These are phyloP conservation scores for Trichoderma guizhouense DNA, from an alignment of 2,329 filamentous ascomycete genomes.

Conservation along the genomic window DNA sequence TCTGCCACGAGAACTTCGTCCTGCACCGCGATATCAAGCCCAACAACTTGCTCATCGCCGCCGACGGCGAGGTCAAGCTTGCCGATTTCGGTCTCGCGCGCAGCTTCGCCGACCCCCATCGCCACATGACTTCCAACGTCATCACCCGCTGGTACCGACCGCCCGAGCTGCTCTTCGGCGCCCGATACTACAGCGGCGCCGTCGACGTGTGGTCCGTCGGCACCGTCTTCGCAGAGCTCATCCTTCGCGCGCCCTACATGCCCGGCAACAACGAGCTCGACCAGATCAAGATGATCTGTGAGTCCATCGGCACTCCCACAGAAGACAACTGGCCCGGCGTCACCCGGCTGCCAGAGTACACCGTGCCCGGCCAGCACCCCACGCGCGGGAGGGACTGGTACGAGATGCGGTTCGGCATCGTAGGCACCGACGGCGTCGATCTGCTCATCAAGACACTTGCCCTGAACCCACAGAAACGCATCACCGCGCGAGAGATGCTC, in stretches of 20 bases:
- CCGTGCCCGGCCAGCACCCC: slow-evolving; percentile 62
- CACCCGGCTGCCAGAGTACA: slow-evolving; percentile 72
- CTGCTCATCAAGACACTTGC: slow-evolving; percentile 80
- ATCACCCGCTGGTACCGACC: slow-evolving; percentile 97
- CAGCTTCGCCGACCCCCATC: slow-evolving; percentile 82
- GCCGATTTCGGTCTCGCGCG: slow-evolving; percentile 96
- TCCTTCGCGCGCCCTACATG: slow-evolving; percentile 78
- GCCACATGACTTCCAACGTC: slow-evolving; percentile 87
- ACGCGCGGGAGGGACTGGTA: slow-evolving; percentile 69
- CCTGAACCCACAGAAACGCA: slow-evolving; percentile 81
- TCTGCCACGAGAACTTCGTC: slow-evolving; percentile 92
- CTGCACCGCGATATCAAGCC: slow-evolving; percentile 98
- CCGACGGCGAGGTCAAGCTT: slow-evolving; percentile 89
- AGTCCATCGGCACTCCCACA: slow-evolving; percentile 82
- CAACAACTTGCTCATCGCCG: slow-evolving; percentile 93
- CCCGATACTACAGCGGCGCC: slow-evolving; percentile 80
- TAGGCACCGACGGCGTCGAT: slow-evolving; percentile 81
- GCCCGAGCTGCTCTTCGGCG: slow-evolving; percentile 88
- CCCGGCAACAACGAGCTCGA: slow-evolving; percentile 81
- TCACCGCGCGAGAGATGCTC: slow-evolving; percentile 73
- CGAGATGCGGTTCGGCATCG: slow-evolving; percentile 70
- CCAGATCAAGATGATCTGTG: slow-evolving; percentile 79
- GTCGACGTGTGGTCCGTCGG: slow-evolving; percentile 96
- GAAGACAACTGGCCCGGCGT: slow-evolving; percentile 97
- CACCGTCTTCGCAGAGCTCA: slow-evolving; percentile 86